Conservation (phyloP, 164 flowering plant genomes). For the Euptelea pleiosperma region DNA sequence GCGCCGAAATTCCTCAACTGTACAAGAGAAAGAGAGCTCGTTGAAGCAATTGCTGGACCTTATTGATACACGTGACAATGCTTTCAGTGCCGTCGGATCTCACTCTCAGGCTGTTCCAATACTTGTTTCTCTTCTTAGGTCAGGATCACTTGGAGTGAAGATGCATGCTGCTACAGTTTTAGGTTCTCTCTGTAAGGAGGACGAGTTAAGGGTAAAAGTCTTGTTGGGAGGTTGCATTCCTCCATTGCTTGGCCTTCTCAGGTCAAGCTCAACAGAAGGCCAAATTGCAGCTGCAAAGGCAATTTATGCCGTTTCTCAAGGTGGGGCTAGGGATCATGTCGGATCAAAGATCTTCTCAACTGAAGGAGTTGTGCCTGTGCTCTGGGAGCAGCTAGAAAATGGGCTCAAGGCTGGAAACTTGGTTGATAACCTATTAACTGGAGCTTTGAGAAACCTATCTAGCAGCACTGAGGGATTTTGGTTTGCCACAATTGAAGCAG, state of each 20-base stretch:
- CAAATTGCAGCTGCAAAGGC: constrained; percentile 93
- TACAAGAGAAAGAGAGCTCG: constrained; percentile 77
- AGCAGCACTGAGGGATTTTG: constrained; percentile 88
- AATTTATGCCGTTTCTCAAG: constrained; percentile 90
- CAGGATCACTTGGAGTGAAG: constrained; percentile 80
- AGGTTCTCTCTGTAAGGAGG: constrained; percentile 91
- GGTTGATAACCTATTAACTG: constrained; percentile 79
- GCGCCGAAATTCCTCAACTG: constrained; percentile 71
- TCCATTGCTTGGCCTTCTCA: constrained; percentile 89
- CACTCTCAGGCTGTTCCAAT: constrained; percentile 98
- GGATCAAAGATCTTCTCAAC: constrained; percentile 96
- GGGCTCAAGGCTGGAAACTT: constrained; percentile 65
- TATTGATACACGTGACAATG: constrained; percentile 79
- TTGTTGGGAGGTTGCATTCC: constrained; percentile 98
- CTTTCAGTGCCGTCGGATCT: constrained; percentile 96
- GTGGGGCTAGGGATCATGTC: constrained; percentile 85
- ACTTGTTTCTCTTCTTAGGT: constrained; percentile 88
- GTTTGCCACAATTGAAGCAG: constrained; percentile 75
- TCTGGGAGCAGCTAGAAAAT: constrained; percentile 82
- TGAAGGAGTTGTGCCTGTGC: constrained; percentile 95
- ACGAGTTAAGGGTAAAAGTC: constrained; percentile 91
- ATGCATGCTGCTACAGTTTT: constrained; percentile 88
- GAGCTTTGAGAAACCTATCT: constrained; percentile 78
- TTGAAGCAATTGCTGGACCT: constrained; percentile 80
- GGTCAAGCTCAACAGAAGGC: constrained; percentile 74